Percentiles rank a stretch among this genome's conserved stretches.
These are phyloP conservation scores for Candida manassasensis DNA, from an alignment of 805 yeast genomes.

Conservation along the genomic window DNA sequence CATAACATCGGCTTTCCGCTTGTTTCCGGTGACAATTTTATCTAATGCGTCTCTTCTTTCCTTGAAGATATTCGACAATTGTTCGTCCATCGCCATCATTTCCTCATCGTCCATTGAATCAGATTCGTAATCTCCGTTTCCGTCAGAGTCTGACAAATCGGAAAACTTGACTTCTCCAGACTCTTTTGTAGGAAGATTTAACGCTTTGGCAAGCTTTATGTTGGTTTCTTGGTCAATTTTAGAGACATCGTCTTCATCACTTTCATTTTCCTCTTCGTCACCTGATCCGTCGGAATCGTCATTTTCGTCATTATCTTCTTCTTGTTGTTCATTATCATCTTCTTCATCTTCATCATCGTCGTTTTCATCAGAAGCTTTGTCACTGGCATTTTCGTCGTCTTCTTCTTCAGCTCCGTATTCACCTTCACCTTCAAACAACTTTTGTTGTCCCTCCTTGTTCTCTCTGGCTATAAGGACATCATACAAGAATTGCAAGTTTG, in stretches of 20 bases:
- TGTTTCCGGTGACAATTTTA: conserved; percentile 49
- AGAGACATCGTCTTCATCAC: conserved; percentile 11
- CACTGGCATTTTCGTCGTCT: conserved; percentile 24
- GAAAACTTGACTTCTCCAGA: conserved; percentile 44
- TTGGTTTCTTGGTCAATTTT: conserved; percentile 45
- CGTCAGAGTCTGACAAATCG: conserved; percentile 32
- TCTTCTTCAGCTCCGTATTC: conserved; percentile 24
- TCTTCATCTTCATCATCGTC: conserved; percentile 21
- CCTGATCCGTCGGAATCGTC: conserved; percentile 11
- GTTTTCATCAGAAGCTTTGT: conserved; percentile 23
- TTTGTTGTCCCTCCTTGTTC: conserved; percentile 74
- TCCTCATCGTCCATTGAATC: conserved; percentile 90
- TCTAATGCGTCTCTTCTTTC: conserved; percentile 70
- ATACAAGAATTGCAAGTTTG: conserved; percentile 31
- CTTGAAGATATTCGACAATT: conserved; percentile 75
- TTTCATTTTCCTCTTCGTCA: conserved; percentile 11
- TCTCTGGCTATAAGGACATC: conserved; percentile 53
- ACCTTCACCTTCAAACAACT: conserved; percentile 61
- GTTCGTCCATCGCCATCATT: conserved; percentile 91
- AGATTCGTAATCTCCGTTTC: conserved; percentile 57
- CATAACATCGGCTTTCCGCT: conserved; percentile 65
- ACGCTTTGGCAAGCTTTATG: conserved; percentile 62
- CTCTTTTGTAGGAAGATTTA: conserved; percentile 52
- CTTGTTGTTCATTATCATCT: conserved; percentile 21
- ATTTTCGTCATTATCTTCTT: conserved; percentile 17